Conservation (phyloP, 2,329 filamentous ascomycete genomes). For the Ophiostoma pallidulum region DNA sequence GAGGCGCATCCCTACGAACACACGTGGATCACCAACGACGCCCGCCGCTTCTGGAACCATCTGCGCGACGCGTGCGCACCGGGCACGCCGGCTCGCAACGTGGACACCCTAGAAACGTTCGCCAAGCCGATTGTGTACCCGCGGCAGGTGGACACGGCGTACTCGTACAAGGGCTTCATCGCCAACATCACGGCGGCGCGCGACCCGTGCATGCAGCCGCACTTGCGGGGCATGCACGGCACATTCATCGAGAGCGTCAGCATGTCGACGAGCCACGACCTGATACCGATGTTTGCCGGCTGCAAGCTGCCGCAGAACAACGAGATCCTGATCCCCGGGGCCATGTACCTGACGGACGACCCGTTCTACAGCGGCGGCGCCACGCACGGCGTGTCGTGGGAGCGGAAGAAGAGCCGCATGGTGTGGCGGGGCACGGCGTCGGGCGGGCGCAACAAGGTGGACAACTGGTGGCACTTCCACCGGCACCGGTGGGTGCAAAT, state of each 20-base stretch:
- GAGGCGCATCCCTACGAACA: conserved; percentile 30
- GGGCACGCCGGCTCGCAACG: conserved; percentile 35
- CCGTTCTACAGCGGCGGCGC: conserved; percentile 48
- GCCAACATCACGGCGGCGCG: conserved; percentile 45
- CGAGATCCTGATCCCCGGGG: conserved; percentile 51
- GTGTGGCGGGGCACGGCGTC: conserved; percentile 58
- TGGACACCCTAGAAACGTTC: conserved; percentile 29
- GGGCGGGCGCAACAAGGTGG: conserved; percentile 40
- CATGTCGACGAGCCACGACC: conserved; percentile 38
- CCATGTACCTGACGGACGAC: conserved; percentile 52
- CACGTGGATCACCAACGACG: conserved; percentile 36
- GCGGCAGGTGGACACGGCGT: conserved; percentile 14
- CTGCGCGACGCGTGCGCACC: conserved; percentile 48
- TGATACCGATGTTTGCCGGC: conserved; percentile 49
- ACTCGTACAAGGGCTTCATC: conserved; percentile 36
- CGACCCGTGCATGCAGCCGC: conserved; percentile 46
- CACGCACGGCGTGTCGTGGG: conserved; percentile 46
- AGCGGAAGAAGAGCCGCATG: conserved; percentile 44
- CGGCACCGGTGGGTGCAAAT: conserved; percentile 60
- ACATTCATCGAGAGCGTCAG: conserved; percentile 43
- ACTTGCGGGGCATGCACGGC: conserved; percentile 37
- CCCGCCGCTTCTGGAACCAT: conserved; percentile 48
- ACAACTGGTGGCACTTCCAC: conserved; percentile 59
- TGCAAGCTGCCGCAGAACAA: conserved; percentile 51
- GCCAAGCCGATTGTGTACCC: conserved; percentile 10